phyloP scores from a whole-genome alignment of 257 asterid genomes.

The Nemophila menziesii region DNA sequence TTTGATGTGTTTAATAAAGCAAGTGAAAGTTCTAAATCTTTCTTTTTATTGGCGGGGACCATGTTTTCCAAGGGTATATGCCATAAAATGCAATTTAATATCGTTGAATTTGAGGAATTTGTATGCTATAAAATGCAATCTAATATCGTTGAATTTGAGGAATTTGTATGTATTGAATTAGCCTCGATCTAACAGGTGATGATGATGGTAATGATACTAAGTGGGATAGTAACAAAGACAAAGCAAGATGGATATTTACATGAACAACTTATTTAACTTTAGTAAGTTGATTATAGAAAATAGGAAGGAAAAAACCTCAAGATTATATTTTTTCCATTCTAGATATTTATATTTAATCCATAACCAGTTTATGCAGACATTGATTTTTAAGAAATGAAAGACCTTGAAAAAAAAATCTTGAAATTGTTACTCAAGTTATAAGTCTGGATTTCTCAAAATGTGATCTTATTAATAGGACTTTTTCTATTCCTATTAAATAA shows the following conservation, averaged over 20 bases:
- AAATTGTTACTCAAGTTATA: no score
- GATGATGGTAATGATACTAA: constrained; percentile 71
- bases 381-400: no score
- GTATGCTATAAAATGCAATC: constrained; percentile 90
- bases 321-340: no score
- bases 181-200: constrained; percentile 59
- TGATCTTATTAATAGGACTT: no score
- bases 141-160: constrained; percentile 48
- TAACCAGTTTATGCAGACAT: no score
- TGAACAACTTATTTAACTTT: constrained; percentile 11
- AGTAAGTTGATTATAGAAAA: neutral
- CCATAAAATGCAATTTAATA: constrained; percentile 82
- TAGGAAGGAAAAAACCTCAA: neutral
- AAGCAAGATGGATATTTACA: constrained; percentile 70
- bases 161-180: constrained; percentile 75
- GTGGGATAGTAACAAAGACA: constrained; percentile 81
- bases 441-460: no score
- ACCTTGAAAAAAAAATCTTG: no score
- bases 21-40: constrained; percentile 53
- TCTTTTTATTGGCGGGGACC: constrained; percentile 47
- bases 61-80: constrained; percentile 63
- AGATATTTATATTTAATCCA: no score
- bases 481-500: no score
- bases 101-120: constrained; percentile 50
- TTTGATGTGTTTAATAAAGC: constrained; percentile 53